phyloP scores from a whole-genome alignment of 345 rosid genomes.

The Ceriops decandra region DNA sequence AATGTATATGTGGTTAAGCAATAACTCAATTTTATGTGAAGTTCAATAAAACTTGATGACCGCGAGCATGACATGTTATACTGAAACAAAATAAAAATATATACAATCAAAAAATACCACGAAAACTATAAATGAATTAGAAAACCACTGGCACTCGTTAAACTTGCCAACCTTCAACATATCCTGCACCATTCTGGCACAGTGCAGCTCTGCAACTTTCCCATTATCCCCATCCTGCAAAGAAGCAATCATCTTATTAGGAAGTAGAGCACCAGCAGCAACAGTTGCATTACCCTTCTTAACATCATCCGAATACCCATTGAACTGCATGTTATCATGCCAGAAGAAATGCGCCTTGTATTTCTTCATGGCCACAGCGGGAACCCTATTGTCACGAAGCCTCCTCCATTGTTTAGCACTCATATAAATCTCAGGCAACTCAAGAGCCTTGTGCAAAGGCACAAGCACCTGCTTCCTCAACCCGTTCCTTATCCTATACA shows the following conservation, averaged over 20 bases:
- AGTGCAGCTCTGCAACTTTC: conserved; percentile 50
- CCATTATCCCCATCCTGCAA: conserved; percentile 39
- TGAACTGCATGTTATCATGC: conserved; percentile 36
- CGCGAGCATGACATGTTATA: no score
- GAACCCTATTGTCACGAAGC: conserved; percentile 50
- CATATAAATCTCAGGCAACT: conserved; percentile 67
- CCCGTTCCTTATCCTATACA: conserved; percentile 54
- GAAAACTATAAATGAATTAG: no score
- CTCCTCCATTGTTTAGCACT: conserved; percentile 45
- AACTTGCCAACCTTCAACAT: conserved; percentile 36
- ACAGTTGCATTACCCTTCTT: conserved; percentile 41
- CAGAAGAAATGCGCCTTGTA: conserved; percentile 14
- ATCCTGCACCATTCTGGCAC: conserved; percentile 63
- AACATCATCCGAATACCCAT: conserved; percentile 38
- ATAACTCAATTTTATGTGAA: no score
- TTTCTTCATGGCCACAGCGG: conserved; percentile 57
- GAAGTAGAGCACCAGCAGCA: conserved; percentile 57
- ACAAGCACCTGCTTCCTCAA: conserved; percentile 53
- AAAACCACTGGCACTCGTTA: not conserved
- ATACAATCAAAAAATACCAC: no score
- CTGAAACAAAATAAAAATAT: no score
- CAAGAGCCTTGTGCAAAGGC: conserved; percentile 45
- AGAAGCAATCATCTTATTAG: conserved; percentile 49
- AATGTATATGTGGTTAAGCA: no score
- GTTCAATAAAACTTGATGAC: no score